Conservation (phyloP, 2,329 filamentous ascomycete species). For the Parastagonospora nodorum region DNA sequence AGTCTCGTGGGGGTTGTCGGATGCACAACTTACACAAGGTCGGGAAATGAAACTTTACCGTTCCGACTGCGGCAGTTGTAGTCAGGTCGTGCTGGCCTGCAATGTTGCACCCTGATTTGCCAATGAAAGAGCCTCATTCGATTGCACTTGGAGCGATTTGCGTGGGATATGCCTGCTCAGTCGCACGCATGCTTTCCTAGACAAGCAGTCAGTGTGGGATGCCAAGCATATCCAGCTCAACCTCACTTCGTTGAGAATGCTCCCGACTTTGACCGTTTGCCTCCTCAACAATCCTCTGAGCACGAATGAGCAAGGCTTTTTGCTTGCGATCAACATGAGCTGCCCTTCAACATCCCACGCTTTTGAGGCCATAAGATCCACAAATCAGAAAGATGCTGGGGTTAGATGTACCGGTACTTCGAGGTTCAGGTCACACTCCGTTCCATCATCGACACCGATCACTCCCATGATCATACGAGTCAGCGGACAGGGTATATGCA, state of each 20-base stretch:
- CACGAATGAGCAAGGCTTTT: conserved; percentile 1
- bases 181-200: conserved; percentile 20
- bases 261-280: conserved; percentile 5
- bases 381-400: not conserved
- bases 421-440: not conserved
- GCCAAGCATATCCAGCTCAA: conserved; percentile 27
- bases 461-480: too few species aligned
- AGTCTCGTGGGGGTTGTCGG: conserved; percentile 11
- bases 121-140: conserved; percentile 15
- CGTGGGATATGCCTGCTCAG: conserved; percentile 19
- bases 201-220: conserved; percentile 27
- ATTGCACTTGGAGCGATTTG: conserved; percentile 18
- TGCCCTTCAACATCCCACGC: conserved; percentile 4
- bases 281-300: conserved; percentile 19
- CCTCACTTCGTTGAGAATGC: conserved; percentile 10
- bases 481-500: too few species aligned
- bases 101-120: conserved; percentile 9
- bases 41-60: not conserved
- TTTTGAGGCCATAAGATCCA: not conserved
- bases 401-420: conserved; percentile 6
- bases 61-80: conserved; percentile 9
- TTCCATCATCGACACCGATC: too few species aligned
- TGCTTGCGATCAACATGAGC: not conserved
- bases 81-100: conserved; percentile 9
- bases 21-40: not conserved